Evolutionary conservation across 2,329 filamentous ascomycete genomes (phyloP).

Genomic region (Calonectria pseudoreteaudii): DNA sequence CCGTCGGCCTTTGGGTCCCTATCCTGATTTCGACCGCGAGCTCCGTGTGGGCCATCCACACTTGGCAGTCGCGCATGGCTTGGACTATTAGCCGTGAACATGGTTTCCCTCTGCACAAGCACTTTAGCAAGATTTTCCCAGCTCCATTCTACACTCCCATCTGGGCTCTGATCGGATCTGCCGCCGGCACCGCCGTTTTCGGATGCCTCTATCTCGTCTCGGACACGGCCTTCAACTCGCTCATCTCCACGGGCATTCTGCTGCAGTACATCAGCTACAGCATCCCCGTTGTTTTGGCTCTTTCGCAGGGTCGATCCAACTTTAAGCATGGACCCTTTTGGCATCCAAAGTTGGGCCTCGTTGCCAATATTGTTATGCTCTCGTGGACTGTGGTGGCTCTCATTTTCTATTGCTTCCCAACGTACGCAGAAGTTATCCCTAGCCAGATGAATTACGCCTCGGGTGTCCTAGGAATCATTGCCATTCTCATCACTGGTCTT

Average conservation of each 20-base stretch:
- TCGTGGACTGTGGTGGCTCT: conserved; percentile 37
- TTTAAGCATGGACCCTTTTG: conserved; percentile 45
- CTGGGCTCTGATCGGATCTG: conserved; percentile 41
- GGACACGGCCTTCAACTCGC: conserved; percentile 42
- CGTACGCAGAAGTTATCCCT: conserved; percentile 32
- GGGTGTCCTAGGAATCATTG: conserved; percentile 33
- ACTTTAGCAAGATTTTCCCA: conserved; percentile 37
- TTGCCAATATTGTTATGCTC: conserved; percentile 42
- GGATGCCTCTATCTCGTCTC: conserved; percentile 44
- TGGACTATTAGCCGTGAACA: conserved; percentile 44
- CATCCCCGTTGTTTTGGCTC: conserved; percentile 40
- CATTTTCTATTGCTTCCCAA: conserved; percentile 45
- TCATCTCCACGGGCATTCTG: conserved; percentile 40
- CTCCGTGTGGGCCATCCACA: conserved; percentile 44
- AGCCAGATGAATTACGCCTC: conserved; percentile 44
- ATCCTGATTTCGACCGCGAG: conserved; percentile 38
- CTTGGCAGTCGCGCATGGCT: conserved; percentile 45
- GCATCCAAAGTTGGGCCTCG: conserved; percentile 37
- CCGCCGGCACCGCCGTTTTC: conserved; percentile 39
- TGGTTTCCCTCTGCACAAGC: conserved; percentile 38
- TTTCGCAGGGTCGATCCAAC: conserved; percentile 36
- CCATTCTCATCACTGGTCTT: conserved; percentile 23
- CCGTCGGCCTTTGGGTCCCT: conserved; percentile 38
- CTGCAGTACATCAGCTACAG: conserved; percentile 45
- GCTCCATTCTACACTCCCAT: conserved; percentile 40